phyloP scores from a whole-genome alignment of 2,329 filamentous ascomycete genomes.

The Phyllosticta citriasiana region DNA sequence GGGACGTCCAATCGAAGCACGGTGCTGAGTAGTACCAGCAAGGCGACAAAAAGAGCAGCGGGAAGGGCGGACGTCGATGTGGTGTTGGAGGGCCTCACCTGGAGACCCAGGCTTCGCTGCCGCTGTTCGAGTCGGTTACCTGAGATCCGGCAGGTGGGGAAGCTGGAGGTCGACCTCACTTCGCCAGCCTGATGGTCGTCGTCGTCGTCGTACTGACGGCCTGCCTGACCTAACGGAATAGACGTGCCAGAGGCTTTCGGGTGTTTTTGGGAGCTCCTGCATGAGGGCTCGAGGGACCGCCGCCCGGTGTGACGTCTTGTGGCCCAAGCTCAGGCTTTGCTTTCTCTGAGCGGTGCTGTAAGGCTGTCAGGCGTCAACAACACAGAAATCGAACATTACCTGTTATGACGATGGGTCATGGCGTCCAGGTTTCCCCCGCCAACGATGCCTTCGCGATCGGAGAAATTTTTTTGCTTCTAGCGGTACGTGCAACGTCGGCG shows the following conservation, averaged over 20 bases:
- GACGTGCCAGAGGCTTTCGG: no score
- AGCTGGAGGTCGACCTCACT: neutral
- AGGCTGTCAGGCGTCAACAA: neutral
- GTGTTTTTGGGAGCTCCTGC: no score
- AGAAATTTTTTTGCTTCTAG: slow-evolving; percentile 2
- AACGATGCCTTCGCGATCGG: neutral
- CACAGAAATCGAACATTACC: neutral
- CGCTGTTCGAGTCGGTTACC: neutral
- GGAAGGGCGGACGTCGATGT: neutral
- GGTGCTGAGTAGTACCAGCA: neutral
- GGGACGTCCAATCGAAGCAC: neutral
- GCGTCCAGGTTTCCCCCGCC: neutral
- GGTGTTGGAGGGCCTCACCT: neutral
- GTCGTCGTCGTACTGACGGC: neutral
- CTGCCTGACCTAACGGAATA: neutral
- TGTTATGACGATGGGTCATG: neutral
- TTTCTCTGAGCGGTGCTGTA: neutral
- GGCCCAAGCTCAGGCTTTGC: neutral
- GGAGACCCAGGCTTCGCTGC: neutral
- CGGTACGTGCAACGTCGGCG: neutral
- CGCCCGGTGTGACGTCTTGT: neutral
- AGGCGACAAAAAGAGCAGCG: neutral
- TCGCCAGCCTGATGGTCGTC: neutral
- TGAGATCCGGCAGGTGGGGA: neutral
- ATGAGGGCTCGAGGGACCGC: no score